Conservation (phyloP, 192 early-diverging fungal species). For the Backusella mclennaniae region DNA sequence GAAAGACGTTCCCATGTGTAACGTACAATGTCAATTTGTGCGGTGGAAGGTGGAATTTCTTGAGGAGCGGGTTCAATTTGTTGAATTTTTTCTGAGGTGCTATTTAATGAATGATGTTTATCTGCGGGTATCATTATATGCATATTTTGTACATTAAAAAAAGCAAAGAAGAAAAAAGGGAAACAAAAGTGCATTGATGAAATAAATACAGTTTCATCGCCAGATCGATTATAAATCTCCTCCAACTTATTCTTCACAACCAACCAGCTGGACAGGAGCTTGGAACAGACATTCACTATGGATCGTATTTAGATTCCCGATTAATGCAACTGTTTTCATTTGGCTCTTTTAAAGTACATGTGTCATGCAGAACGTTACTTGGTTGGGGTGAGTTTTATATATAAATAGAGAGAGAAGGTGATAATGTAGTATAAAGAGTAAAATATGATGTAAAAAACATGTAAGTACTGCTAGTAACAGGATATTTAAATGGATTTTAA, state of each 20-base stretch:
- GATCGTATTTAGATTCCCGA: neutral
- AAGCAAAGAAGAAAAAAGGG: neutral
- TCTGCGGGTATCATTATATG: neutral
- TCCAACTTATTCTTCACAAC: neutral
- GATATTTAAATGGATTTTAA: too few species aligned
- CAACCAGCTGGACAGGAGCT: neutral
- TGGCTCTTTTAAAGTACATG: neutral
- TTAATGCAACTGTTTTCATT: neutral
- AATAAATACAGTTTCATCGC: neutral
- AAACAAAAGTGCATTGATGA: neutral
- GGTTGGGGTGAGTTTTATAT: neutral
- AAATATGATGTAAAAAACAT: too few species aligned
- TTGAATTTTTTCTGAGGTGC: neutral
- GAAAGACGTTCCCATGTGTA: conserved; percentile 18
- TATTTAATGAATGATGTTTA: neutral
- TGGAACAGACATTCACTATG: neutral
- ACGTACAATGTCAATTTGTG: conserved; percentile 19
- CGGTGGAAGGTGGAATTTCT: conserved; percentile 6
- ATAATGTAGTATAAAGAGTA: too few species aligned
- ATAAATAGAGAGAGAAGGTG: too few species aligned
- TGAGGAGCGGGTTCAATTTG: neutral
- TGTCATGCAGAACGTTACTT: neutral
- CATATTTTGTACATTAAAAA: neutral
- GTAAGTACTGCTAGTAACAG: too few species aligned
- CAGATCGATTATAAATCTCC: neutral